Evolutionary conservation across 192 early-diverging fungal species (phyloP), one percentile per base, ranked within the genome.

Genomic region (Spizellomyces punctatus): DNA sequence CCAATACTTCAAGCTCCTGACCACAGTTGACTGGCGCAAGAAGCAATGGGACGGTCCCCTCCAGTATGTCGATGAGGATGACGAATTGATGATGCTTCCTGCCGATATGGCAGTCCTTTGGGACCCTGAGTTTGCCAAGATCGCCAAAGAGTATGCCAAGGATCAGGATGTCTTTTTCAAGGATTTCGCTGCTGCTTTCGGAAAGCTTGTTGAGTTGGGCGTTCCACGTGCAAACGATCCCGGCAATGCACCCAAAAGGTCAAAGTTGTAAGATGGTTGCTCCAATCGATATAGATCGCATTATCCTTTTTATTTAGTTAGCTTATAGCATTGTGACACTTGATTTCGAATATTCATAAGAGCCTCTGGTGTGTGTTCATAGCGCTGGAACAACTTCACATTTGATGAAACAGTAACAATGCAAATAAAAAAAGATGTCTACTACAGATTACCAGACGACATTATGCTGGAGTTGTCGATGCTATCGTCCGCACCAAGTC

Each of bases 201-300:
- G 81, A 65, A 96, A 95, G 85, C 86, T 98, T 46, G 76, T 93
- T 27, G 94, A 96, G 71, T 84, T 98, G 50, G 96, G 95, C 71
- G 89, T 93, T 16, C 69, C 69, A 9, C 61, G 71, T 12, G 62
- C 49, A n/a, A 54, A 64, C 22, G 71, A 64, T 22, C 46, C 59
- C 6, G 71, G 71, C n/a, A 64, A 64, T 42, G 71, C 62, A 19
- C 68, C 68, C 16, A 16, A 63, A 44, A 71, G 62, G 45, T 22
- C 58, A 17, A 71, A 62, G 60, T 48, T 71, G 19, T 71, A 71
- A 60, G 42, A 16, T 16, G 22, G 16, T n/a, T 54, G 27, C 27
- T 36, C 27, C 27, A 36, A 36, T 36, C 3, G 27, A 36, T 36
- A 36, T 36, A 36, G 27, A 36, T 36, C 27, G 27, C 27, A 36